Conservation (phyloP, 2,329 filamentous ascomycete species). For the Neurospora crassa region DNA sequence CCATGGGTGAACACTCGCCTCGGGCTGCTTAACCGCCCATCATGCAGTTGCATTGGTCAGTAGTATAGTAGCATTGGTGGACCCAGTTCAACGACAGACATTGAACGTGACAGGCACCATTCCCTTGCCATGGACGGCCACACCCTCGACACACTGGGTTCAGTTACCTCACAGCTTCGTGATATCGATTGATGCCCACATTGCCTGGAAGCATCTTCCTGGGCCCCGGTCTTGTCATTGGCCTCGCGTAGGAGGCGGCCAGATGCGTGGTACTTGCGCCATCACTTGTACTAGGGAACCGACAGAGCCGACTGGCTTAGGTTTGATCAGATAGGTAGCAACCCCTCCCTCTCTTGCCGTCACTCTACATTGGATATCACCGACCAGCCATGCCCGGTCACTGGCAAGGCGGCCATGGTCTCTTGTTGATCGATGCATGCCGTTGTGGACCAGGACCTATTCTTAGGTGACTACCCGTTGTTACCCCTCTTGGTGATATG, state of each 20-base stretch:
- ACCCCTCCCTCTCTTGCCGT: neutral
- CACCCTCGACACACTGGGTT: neutral
- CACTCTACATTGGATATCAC: neutral
- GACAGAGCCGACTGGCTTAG: neutral
- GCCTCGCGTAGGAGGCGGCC: conserved; percentile 14
- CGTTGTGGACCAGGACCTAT: conserved; percentile 15
- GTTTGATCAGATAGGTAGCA: neutral
- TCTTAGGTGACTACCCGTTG: conserved; percentile 17
- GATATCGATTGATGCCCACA: conserved; percentile 17
- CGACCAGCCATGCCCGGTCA: conserved; percentile 2
- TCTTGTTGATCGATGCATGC: conserved; percentile 13
- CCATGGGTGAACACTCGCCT: neutral
- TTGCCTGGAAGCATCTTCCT: conserved; percentile 7
- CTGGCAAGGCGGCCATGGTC: conserved; percentile 18
- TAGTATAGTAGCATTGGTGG: conserved; percentile 13
- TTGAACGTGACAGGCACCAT: conserved; percentile 6
- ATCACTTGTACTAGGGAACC: conserved; percentile 6
- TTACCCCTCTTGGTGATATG: conserved; percentile 23
- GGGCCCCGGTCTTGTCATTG: conserved; percentile 16
- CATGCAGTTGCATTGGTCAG: conserved; percentile 27
- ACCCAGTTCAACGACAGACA: conserved; percentile 2
- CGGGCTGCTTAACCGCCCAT: conserved; percentile 30
- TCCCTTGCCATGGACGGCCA: conserved; percentile 1
- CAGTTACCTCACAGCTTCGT: conserved; percentile 10
- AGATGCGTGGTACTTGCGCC: conserved; percentile 9